Percentiles rank a stretch among this genome's conserved stretches.
Evolutionary conservation across 495 filamentous ascomycete genomes (phyloP).

Genomic region (Filosporella fistucella): DNA sequence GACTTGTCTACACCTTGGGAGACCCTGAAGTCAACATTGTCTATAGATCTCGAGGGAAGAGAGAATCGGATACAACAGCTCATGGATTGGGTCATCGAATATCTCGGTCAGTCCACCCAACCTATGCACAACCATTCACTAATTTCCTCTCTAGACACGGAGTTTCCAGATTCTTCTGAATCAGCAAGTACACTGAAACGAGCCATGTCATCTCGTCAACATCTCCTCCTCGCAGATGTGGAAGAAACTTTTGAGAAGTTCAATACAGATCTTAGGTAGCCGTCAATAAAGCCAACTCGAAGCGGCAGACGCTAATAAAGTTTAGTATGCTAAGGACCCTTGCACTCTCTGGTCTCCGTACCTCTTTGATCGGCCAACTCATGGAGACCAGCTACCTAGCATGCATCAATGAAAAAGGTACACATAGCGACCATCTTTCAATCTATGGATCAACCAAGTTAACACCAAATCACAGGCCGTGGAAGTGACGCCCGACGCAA

Average conservation of each 20-base stretch:
- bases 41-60: background rate
- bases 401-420: conserved; percentile 21
- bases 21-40: conserved; percentile 6
- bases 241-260: conserved; percentile 7
- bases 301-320: background rate
- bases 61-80: conserved; percentile 12
- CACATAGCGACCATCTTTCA: background rate
- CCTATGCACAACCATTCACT: conserved; percentile 3
- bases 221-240: conserved; percentile 10
- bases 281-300: background rate
- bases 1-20: conserved; percentile 27
- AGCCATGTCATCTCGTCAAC: conserved; percentile 13
- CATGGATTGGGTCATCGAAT: conserved; percentile 10
- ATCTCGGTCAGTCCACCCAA: conserved; percentile 15
- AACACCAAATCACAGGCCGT: conserved; percentile 20
- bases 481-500: conserved; percentile 28
- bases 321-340: conserved; percentile 24
- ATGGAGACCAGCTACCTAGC: conserved; percentile 27
- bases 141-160: background rate
- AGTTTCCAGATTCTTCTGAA: conserved; percentile 12
- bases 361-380: conserved; percentile 28
- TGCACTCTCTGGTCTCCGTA: conserved; percentile 29
- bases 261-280: conserved; percentile 5
- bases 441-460: background rate
- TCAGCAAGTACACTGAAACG: conserved; percentile 3